A percentile compares a stretch with the other conserved stretches of the same genome.
Evolutionary conservation across 2,329 filamentous ascomycete species (phyloP).

Genomic region (Eutypella sp.): DNA sequence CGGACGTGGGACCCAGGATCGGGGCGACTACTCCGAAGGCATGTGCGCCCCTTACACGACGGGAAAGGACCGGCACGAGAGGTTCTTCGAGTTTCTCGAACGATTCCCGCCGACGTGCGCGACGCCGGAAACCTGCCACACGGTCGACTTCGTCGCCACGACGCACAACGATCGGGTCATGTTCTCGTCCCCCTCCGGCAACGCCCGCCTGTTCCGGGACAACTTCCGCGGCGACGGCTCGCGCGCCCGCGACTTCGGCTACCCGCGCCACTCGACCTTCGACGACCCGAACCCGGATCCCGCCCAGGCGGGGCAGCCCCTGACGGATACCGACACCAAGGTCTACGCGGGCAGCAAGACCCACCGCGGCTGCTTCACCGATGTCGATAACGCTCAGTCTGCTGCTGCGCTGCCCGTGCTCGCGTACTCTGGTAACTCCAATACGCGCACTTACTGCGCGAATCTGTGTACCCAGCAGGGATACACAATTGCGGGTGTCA

Average conservation of each 20-base stretch:
- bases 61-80: conserved; percentile 2
- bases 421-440: conserved; percentile 1
- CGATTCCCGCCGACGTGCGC: background rate
- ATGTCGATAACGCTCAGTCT: conserved; percentile 2
- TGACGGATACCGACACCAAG: background rate
- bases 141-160: conserved; percentile 2
- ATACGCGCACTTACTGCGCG: conserved; percentile 3
- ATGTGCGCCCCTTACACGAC: conserved; percentile 2
- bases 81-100: conserved; percentile 5
- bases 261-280: conserved; percentile 1
- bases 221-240: conserved; percentile 5
- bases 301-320: background rate
- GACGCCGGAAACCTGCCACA: conserved; percentile 1
- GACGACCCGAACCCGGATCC: conserved; percentile 3
- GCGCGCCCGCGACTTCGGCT: conserved; percentile 1
- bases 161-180: conserved; percentile 1
- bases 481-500: conserved; percentile 1
- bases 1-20: background rate
- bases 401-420: background rate
- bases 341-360: conserved; percentile 3
- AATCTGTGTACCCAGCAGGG: background rate
- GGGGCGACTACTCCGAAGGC: conserved; percentile 3
- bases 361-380: conserved; percentile 3
- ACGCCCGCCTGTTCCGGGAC: conserved; percentile 2
- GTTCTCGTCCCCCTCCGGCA: conserved; percentile 1